Evolutionary conservation across 2,329 filamentous ascomycete species (phyloP), one percentile per base, ranked within the genome.

Genomic region (Lasiodiplodia sp.): DNA sequence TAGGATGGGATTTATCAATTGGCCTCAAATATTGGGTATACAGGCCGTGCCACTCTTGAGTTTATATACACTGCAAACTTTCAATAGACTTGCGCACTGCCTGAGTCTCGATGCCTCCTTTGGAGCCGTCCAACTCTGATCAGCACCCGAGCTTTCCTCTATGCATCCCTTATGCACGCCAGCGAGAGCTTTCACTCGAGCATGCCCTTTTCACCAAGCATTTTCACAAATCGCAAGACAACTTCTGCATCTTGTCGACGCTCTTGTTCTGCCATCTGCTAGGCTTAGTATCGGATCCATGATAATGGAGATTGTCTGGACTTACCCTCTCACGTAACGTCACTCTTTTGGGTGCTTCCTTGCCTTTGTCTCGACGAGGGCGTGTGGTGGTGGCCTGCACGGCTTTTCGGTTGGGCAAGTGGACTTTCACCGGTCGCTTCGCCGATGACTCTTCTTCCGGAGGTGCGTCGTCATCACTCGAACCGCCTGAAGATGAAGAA

Each of bases 211-310:
- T 77, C 76, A 2, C 83, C 83, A 10, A 85, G 74, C 71, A 80
- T 79, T 72, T 83, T 84, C 72, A 85, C 83, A 4, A 82, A 82
- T 65, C 80, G 76, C 56, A 85, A 72, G 18, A 81, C 80, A 67
- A 83, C 65, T 57, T 76, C 73, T 70, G 83, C 80, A 56, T 81
- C 78, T 67, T 80, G 79, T 25, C 79, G 76, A 65, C 79, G 72
- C 72, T 86, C 82, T 67, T 84, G 82, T 70, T 84, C 82, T 12
- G 84, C 76, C 74, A 55, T 81, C 60, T 64, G 47, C 51, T 52
- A 4, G 16, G 3, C 55, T 72, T 51, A 68, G 51, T 10, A 25
- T 23, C 31, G 8, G 28, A 2, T 49, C 69, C 76, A 78, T 49
- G 8, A 7, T 4, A 18, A 6, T 10, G 16, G 18, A 31, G n/a